Percentiles rank a stretch among this genome's conserved stretches.
Evolutionary conservation across 805 yeast species (phyloP).

Genomic region (Teunomyces lycoperdinae): DNA sequence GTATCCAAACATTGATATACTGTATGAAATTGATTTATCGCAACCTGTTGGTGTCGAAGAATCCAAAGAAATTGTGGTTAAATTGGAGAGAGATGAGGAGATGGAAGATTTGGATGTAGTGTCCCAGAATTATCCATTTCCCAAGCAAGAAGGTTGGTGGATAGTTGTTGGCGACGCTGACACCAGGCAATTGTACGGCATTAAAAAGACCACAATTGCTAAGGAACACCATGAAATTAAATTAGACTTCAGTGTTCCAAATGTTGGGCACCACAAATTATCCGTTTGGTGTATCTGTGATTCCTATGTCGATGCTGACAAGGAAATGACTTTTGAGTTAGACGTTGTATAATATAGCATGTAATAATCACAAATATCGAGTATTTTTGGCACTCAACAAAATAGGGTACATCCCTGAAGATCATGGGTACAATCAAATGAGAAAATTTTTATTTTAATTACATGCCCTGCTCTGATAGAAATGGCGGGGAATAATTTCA

Average conservation of each 20-base stretch:
- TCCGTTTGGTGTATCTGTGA: slow-evolving; percentile 88
- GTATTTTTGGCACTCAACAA: too few relatives aligned
- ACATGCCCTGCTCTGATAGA: too few relatives aligned
- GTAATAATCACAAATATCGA: too few relatives aligned
- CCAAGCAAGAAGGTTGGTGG: slow-evolving; percentile 82
- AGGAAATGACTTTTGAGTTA: slow-evolving; percentile 61
- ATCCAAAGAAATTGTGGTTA: slow-evolving; percentile 46
- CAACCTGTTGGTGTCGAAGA: slow-evolving; percentile 47
- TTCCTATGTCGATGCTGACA: slow-evolving; percentile 89
- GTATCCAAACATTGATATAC: slow-evolving; percentile 80
- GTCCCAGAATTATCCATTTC: slow-evolving; percentile 56
- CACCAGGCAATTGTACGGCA: slow-evolving; percentile 63
- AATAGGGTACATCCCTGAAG: too few relatives aligned
- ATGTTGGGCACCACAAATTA: slow-evolving; percentile 58
- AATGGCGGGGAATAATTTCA: too few relatives aligned
- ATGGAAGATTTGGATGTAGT: slow-evolving; percentile 62
- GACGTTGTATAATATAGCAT: slow-evolving; percentile 27
- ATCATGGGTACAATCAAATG: too few relatives aligned
- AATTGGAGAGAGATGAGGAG: slow-evolving; percentile 72
- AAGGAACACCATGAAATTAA: slow-evolving; percentile 51
- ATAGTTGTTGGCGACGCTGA: slow-evolving; percentile 70
- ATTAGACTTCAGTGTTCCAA: slow-evolving; percentile 57
- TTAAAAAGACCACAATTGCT: slow-evolving; percentile 58
- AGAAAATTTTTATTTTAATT: too few relatives aligned
- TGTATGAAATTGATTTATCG: slow-evolving; percentile 46